These are phyloP conservation scores for Santalum album DNA, from an alignment of 164 flowering plant genomes.

Conservation along the genomic window DNA sequence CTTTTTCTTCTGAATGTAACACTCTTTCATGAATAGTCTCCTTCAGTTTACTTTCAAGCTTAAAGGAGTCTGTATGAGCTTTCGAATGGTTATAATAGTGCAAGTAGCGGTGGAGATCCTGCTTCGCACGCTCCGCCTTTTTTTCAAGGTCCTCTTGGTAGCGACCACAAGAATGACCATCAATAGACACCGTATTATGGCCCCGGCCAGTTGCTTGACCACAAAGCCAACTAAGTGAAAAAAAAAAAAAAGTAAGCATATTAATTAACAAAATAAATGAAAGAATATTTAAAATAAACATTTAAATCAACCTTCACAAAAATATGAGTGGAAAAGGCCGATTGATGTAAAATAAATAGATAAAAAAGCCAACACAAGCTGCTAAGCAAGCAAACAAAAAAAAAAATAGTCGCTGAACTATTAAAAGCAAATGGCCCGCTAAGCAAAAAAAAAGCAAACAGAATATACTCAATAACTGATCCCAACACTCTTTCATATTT, in stretches of 20 bases:
- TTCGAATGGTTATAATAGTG: conserved; percentile 46
- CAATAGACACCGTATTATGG: conserved; percentile 38
- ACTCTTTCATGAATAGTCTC: conserved; percentile 28
- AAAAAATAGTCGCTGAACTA: too few relatives aligned
- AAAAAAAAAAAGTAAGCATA: background rate
- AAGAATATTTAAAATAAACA: too few relatives aligned
- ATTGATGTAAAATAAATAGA: too few relatives aligned
- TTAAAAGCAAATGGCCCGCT: too few relatives aligned
- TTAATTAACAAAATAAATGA: background rate
- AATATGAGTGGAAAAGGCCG: too few relatives aligned
- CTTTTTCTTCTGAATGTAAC: conserved; percentile 21
- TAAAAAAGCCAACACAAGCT: too few relatives aligned
- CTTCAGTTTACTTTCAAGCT: conserved; percentile 35
- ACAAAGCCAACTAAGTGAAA: conserved; percentile 44
- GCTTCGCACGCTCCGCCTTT: conserved; percentile 33
- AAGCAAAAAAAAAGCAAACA: too few relatives aligned
- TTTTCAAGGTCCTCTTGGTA: conserved; percentile 27
- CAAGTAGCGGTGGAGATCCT: conserved; percentile 42
- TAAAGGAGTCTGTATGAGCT: conserved; percentile 51
- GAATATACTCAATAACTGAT: too few relatives aligned
- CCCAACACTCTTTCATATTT: too few relatives aligned
- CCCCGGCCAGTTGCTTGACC: conserved; percentile 52
- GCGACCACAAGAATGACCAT: conserved; percentile 49
- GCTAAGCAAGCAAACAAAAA: too few relatives aligned
- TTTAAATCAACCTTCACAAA: too few relatives aligned